phyloP scores from a whole-genome alignment of 2,329 filamentous ascomycete genomes.

The Fusarium sp. region DNA sequence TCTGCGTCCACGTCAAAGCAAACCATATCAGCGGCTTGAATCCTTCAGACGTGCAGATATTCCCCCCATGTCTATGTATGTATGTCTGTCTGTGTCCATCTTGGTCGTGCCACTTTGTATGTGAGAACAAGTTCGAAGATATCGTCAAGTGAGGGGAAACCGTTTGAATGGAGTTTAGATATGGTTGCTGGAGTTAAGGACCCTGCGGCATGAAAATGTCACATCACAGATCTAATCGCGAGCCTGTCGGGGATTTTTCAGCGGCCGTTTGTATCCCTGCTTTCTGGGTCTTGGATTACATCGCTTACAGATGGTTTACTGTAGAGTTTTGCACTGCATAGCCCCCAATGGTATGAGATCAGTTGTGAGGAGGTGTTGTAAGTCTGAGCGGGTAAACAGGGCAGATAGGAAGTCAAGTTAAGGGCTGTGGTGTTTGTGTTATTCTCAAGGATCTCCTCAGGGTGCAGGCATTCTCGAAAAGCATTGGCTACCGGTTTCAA shows the following conservation, averaged over 20 bases:
- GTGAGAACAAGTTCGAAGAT: not conserved
- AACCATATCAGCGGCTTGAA: constrained; percentile 29
- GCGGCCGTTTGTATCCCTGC: constrained; percentile 12
- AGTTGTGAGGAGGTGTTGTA: not conserved
- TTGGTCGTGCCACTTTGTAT: not conserved
- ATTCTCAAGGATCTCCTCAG: not conserved
- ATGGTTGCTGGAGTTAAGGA: constrained; percentile 24
- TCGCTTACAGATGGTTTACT: not conserved
- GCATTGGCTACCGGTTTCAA: constrained; percentile 7
- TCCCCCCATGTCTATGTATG: not conserved
- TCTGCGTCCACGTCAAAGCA: constrained; percentile 1
- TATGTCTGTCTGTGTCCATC: not conserved
- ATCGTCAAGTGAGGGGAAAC: not conserved
- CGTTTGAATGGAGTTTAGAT: constrained; percentile 32
- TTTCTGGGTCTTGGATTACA: constrained; percentile 7
- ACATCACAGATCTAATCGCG: constrained; percentile 23
- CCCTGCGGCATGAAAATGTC: constrained; percentile 22
- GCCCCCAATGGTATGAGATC: constrained; percentile 15
- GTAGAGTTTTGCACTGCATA: constrained; percentile 7
- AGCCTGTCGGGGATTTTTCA: constrained; percentile 25
- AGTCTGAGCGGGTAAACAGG: constrained; percentile 16
- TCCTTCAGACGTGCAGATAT: not conserved
- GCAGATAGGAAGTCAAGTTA: not conserved
- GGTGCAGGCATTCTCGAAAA: not conserved
- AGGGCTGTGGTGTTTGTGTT: constrained; percentile 13